These are phyloP conservation scores for Acmispon strigosus DNA, from an alignment of 306 rosid genomes.

Conservation along the genomic window DNA sequence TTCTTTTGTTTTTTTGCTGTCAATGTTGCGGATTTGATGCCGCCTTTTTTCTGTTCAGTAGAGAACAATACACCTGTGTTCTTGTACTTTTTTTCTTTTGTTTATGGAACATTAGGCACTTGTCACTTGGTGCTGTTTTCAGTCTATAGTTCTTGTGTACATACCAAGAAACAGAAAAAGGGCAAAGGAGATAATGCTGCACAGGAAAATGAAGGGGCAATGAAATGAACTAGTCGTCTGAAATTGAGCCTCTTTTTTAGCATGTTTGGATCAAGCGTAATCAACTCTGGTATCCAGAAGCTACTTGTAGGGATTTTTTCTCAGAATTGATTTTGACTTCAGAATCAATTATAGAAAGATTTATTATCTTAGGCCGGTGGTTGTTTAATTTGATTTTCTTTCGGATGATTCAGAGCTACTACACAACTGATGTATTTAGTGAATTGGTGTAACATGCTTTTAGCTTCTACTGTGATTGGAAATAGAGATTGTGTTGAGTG, in stretches of 20 bases:
- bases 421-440: background rate
- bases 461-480: background rate
- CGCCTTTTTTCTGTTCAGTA: conserved; percentile 1
- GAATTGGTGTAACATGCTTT: background rate
- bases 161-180: conserved; percentile 29
- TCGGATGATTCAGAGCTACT: no score
- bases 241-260: no score
- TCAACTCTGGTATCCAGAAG: no score
- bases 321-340: no score
- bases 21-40: background rate
- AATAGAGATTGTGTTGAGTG: background rate
- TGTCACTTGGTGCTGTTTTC: conserved; percentile 20
- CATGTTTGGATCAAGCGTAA: no score
- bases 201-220: background rate
- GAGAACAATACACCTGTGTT: background rate
- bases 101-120: conserved; percentile 32
- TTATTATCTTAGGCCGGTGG: no score
- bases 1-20: background rate
- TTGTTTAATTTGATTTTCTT: no score
- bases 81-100: background rate
- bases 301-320: no score
- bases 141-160: conserved; percentile 34
- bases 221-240: no score
- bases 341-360: no score
- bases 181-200: background rate